Conservation (phyloP, 176 grass and related monocot genomes). For the Paspalum notatum region DNA sequence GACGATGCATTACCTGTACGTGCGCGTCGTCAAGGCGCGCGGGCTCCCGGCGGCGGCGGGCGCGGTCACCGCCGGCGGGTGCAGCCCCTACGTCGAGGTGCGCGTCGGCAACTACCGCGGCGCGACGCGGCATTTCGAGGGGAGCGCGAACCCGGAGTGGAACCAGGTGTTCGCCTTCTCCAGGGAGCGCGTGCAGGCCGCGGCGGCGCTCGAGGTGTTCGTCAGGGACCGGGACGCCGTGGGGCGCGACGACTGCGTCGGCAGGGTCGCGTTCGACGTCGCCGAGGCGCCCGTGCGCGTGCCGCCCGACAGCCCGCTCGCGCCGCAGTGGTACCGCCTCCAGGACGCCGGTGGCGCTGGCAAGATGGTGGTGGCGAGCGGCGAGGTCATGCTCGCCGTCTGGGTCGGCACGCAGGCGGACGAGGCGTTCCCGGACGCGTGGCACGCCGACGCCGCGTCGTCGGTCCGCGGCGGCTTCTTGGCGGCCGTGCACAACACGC, state of each 20-base stretch:
- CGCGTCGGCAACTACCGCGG: slow-evolving; percentile 68
- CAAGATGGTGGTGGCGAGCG: slow-evolving; percentile 28
- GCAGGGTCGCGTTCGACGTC: slow-evolving; percentile 65
- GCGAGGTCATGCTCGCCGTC: slow-evolving; percentile 69
- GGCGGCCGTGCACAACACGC: slow-evolving; percentile 42
- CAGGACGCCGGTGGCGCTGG: slow-evolving; percentile 2
- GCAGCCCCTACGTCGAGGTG: slow-evolving; percentile 63
- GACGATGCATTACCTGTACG: slow-evolving; percentile 75
- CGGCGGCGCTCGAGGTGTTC: slow-evolving; percentile 64
- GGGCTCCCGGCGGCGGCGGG: slow-evolving; percentile 45
- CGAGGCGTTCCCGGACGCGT: slow-evolving; percentile 62
- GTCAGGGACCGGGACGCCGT: slow-evolving; percentile 55
- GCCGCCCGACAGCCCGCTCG: slow-evolving; percentile 79
- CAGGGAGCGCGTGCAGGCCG: slow-evolving; percentile 60
- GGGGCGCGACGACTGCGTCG: slow-evolving; percentile 54
- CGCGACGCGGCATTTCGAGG: slow-evolving; percentile 52
- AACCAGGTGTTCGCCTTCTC: slow-evolving; percentile 85
- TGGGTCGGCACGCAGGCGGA: slow-evolving; percentile 72
- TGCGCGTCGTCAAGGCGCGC: slow-evolving; percentile 74
- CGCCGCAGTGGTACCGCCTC: slow-evolving; percentile 78
- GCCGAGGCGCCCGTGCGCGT: slow-evolving; percentile 65
- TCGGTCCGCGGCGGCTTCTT: slow-evolving; percentile 23
- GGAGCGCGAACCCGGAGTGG: slow-evolving; percentile 58
- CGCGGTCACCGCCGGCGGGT: slow-evolving; percentile 44
- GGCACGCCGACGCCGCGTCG: slow-evolving; percentile 50